Evolutionary conservation across 2,329 filamentous ascomycete genomes (phyloP).

Genomic region (Pseudocercospora eumusae): DNA sequence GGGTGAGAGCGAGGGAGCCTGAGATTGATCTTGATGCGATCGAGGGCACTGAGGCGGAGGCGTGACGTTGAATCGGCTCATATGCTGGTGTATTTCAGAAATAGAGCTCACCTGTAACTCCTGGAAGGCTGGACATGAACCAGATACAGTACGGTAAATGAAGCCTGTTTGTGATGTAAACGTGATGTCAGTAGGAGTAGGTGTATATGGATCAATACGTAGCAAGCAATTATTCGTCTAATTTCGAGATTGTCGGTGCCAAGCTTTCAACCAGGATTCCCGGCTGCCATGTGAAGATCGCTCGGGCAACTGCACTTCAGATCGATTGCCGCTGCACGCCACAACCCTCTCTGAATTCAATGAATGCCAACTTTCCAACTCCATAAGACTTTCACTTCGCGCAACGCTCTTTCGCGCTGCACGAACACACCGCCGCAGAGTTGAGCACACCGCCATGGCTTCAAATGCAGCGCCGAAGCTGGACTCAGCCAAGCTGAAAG

Average conservation of each 20-base stretch:
- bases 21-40: slow-evolving; percentile 24
- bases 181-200: neutral
- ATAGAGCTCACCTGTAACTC: no score
- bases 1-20: slow-evolving; percentile 17
- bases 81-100: no score
- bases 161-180: neutral
- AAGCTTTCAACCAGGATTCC: slow-evolving; percentile 1
- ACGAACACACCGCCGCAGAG: neutral
- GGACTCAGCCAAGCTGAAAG: slow-evolving; percentile 56
- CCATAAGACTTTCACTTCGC: neutral
- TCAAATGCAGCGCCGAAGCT: slow-evolving; percentile 3
- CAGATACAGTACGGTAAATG: no score
- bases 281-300: slow-evolving; percentile 5
- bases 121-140: no score
- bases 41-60: neutral
- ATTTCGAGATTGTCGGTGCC: neutral
- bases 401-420: neutral
- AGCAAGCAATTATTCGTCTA: neutral
- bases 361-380: no score
- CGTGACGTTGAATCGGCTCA: neutral
- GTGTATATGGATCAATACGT: neutral
- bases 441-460: slow-evolving; percentile 9
- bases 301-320: slow-evolving; percentile 4
- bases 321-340: neutral
- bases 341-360: neutral